Evolutionary conservation across 192 early-diverging fungal genomes (phyloP).

Genomic region (Diversispora epigaea): DNA sequence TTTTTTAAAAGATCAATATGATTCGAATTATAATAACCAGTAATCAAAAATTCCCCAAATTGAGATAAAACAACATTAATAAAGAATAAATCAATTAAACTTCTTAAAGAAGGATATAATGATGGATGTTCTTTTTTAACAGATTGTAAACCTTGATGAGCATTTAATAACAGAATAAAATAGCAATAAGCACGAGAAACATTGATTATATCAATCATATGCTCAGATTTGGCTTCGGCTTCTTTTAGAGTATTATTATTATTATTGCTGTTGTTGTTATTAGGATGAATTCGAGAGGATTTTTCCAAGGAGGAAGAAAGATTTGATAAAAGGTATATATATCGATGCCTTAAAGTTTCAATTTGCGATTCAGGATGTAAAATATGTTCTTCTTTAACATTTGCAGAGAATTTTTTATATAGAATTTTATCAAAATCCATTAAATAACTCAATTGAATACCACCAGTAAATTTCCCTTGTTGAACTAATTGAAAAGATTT

Average conservation of each 20-base stretch:
- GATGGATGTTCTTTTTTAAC: background rate
- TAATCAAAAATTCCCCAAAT: slow-evolving; percentile 73
- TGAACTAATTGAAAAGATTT: slow-evolving; percentile 43
- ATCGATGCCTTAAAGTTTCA: background rate
- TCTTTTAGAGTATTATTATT: background rate
- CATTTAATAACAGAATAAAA: background rate
- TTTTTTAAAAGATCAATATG: slow-evolving; percentile 63
- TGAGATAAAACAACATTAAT: slow-evolving; percentile 69
- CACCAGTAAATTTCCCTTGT: background rate
- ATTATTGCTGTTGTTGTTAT: no score
- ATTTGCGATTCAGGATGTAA: background rate
- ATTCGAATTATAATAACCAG: slow-evolving; percentile 63
- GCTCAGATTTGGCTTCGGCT: background rate
- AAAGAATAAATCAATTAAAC: slow-evolving; percentile 3
- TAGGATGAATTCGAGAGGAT: background rate
- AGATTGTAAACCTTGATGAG: background rate
- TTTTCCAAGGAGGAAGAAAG: background rate
- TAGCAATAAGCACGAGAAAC: background rate
- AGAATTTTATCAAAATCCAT: background rate
- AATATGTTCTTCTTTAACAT: background rate
- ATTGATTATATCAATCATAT: slow-evolving; percentile 14
- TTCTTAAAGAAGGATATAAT: background rate
- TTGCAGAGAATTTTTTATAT: background rate
- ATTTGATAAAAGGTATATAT: background rate
- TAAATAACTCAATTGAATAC: background rate